Conservation (phyloP, 352 stramenopile species). For the Phytophthora pistaciae region DNA sequence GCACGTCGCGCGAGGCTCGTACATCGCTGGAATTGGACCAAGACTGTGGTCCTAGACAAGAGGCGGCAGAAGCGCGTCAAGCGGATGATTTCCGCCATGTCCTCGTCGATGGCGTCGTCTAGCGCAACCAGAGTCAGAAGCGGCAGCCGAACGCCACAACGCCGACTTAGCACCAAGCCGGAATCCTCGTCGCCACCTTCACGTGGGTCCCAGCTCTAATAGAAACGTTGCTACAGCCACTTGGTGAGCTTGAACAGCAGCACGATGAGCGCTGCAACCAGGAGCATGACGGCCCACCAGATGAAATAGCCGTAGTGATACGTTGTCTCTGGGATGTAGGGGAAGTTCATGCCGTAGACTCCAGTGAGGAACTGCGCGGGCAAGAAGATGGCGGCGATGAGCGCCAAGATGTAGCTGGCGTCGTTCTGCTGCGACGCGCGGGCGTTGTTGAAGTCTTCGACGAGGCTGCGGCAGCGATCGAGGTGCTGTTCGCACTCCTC, state of each 20-base stretch:
- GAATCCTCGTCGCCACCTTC: not conserved
- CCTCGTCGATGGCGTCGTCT: conserved; percentile 9
- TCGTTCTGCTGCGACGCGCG: conserved; percentile 62
- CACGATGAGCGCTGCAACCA: conserved; percentile 40
- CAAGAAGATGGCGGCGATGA: conserved; percentile 76
- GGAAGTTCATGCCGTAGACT: conserved; percentile 89
- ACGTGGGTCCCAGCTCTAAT: not conserved
- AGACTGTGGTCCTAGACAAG: conserved; percentile 34
- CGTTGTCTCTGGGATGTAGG: conserved; percentile 73
- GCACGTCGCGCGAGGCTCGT: conserved; percentile 33
- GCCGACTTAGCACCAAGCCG: conserved; percentile 5
- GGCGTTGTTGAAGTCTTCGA: conserved; percentile 65
- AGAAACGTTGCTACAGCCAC: conserved; percentile 31
- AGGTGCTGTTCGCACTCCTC: conserved; percentile 78
- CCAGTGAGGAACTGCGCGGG: conserved; percentile 81
- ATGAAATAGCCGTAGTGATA: conserved; percentile 70
- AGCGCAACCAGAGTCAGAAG: conserved; percentile 5
- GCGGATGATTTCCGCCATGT: conserved; percentile 26
- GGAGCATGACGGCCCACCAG: conserved; percentile 67
- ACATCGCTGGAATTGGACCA: conserved; percentile 45
- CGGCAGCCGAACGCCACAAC: conserved; percentile 7
- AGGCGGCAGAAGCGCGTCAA: conserved; percentile 30
- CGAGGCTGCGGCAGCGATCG: conserved; percentile 56
- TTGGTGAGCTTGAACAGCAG: conserved; percentile 65
- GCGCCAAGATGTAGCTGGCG: conserved; percentile 68